Evolutionary conservation across 257 asterid genomes (phyloP), one percentile per base, ranked within the genome.

Genomic region (Scutellaria minor): DNA sequence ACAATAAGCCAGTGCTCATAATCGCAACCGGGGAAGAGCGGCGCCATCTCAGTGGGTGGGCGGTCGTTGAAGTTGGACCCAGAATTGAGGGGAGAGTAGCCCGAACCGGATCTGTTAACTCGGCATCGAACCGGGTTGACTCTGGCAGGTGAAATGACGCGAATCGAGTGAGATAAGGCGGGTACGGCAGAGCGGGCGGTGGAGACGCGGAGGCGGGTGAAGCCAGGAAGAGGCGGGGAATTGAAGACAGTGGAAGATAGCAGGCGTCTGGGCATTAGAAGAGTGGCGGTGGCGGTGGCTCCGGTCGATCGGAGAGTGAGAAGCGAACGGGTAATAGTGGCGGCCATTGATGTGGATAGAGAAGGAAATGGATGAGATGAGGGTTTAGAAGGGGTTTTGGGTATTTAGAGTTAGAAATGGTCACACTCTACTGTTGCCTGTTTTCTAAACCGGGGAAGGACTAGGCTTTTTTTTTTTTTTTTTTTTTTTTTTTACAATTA

Each of bases 1-100:
- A 93, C 97, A 20, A 94, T 91, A 13, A 94, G 96, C 98, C 97
- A 93, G 78, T 91, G 98, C 83, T 94, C 96, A 37, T 94, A 94
- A 67, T 94, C 98, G 74, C 98, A 91, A 0, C 97, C 98, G 0
- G 97, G 98, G 72, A 91, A 91, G 31, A 94, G 92, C 71, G 98
- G 97, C 41, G 98, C 98, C 90, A 94, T 85, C 75, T 94, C 97
- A 24, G 95, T 91, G 27, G 98, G 96, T 15, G 96, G 96, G 3
- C 96, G 96, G 86, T 91, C 97, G 80, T 89, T 85, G 80, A 83
- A 84, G 74, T 85, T 87, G 42, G 96, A 83, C 15, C 96, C 93
- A 59, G 96, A 88, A 60, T 89, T 91, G 69, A 93, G 80, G 5
- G 98, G 97, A 53, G 97, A 91, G 83, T 91, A 93, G 0, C 83